Evolutionary conservation across 371 early-diverging fungal genomes (phyloP).

Genomic region (Syncephalastrum contaminatum): DNA sequence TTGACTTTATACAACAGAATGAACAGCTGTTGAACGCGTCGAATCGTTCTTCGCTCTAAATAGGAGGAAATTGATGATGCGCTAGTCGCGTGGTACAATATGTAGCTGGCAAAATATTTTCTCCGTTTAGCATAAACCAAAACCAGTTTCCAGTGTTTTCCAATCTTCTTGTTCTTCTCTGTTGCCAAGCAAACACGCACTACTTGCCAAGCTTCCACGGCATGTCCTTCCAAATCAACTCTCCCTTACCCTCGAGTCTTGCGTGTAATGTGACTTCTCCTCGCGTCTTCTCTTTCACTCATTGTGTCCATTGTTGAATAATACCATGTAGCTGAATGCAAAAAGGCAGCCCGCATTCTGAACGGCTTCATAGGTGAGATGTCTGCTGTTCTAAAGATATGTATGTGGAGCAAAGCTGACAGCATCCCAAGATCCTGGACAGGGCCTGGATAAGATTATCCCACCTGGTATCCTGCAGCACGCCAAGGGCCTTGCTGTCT

Average conservation of each 20-base stretch:
- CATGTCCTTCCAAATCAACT: conserved; percentile 27
- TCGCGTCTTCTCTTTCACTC: background rate
- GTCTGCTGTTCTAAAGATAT: background rate
- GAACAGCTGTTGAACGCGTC: conserved; percentile 16
- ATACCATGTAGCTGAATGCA: conserved; percentile 64
- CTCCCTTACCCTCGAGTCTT: conserved; percentile 37
- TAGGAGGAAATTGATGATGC: too few relatives aligned
- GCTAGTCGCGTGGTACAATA: too few relatives aligned
- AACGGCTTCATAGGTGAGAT: conserved; percentile 69
- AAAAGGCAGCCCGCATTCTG: conserved; percentile 74
- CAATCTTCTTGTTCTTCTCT: too few relatives aligned
- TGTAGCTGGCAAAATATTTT: too few relatives aligned
- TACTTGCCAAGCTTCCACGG: too few relatives aligned
- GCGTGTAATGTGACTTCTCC: conserved; percentile 19
- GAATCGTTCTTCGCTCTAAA: too few relatives aligned
- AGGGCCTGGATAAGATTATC: conserved; percentile 74
- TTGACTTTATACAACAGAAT: conserved; percentile 40
- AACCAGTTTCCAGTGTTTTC: too few relatives aligned
- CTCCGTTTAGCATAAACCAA: too few relatives aligned
- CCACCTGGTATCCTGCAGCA: conserved; percentile 67
- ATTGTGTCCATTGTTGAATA: background rate
- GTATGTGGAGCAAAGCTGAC: background rate
- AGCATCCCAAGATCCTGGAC: conserved; percentile 50
- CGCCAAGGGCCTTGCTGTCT: conserved; percentile 90
- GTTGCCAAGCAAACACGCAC: too few relatives aligned